A percentile compares a stretch with the other conserved stretches of the same genome.
Evolutionary conservation across 495 filamentous ascomycete species (phyloP).

Genomic region (Tuber melanosporum): DNA sequence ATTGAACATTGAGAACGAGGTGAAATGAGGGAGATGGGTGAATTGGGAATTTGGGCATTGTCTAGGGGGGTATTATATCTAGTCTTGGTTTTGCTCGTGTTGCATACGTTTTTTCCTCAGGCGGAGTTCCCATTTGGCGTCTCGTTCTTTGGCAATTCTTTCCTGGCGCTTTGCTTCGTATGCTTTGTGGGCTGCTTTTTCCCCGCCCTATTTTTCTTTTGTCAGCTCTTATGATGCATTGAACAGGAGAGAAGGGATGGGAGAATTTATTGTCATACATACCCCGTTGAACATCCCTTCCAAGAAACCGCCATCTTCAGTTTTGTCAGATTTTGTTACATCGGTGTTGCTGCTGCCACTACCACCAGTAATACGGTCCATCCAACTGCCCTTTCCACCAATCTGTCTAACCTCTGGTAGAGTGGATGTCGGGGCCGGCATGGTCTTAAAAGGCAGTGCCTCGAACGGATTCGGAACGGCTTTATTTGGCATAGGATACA

Average conservation of each 20-base stretch:
- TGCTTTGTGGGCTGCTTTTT: neutral
- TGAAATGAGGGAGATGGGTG: neutral
- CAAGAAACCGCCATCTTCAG: neutral
- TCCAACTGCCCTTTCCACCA: constrained; percentile 31
- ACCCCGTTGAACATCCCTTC: neutral
- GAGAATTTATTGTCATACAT: neutral
- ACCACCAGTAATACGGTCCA: constrained; percentile 32
- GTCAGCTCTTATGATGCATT: neutral
- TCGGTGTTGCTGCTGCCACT: neutral
- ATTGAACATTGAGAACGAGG: neutral
- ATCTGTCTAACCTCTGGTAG: constrained; percentile 37
- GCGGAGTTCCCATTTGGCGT: neutral
- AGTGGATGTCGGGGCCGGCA: constrained; percentile 36
- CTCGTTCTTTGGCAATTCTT: neutral
- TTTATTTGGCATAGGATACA: constrained; percentile 47
- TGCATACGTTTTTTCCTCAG: neutral
- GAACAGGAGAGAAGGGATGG: neutral
- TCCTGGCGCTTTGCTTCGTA: neutral
- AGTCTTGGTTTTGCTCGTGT: neutral
- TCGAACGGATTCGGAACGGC: constrained; percentile 18
- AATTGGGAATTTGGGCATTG: neutral
- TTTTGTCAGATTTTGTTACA: neutral
- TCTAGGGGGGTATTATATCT: neutral
- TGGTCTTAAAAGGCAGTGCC: constrained; percentile 20
- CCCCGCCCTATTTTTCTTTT: neutral